Base-by-base conservation (phyloP, 1,284 basidiomycete species). In the Tylopilus microsporus region DNA sequence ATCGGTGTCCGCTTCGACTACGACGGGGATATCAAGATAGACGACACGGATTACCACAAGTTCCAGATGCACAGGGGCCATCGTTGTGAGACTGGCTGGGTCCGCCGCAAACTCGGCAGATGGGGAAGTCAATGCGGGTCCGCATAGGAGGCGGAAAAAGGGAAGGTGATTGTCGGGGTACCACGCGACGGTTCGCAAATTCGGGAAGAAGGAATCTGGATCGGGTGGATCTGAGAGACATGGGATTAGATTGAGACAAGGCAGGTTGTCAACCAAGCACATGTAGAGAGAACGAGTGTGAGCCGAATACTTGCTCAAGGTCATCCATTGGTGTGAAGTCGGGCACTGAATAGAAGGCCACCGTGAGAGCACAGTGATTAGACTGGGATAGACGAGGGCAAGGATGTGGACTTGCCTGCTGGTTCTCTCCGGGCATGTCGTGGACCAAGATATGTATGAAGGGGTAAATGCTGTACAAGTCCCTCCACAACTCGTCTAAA, bases 401-500 rank as follows among this genome's bases (percentile, higher is more conserved):
- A 34, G 18, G 5, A 36, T 12, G 5, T 9, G 18, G 52, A 60
- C 63, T 49, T 65, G 52, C 70, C 58, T 63, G 53, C 3, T 59
- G 45, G 30, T 19, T 56, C 11, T 58, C 54, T n/a, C 25, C 57
- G 5, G 55, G 46, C 16, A 11, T 19, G 13, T 12, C 7, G 5
- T 42, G 53, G 3, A 49, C 32, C 34, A 72, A 25, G 53, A 71
- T 70, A 34, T 58, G 53, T 21, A 70, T 11, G 25, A 71, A 62
- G 3, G 70, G 68, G 37, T 58, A 43, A 1, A 69, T 52, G 8
- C 53, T 65, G 41, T 59, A 65, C 32, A 73, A 48, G 36, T 67
- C 53, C 32, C 56, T 56, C 68, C 68, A 69, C 3, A 72, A 30
- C 34, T 70, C 64, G 49, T 71, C 69, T 5, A 69, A 53, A 46